phyloP scores from a whole-genome alignment of 805 yeast species.

The Priceomyces medius region DNA sequence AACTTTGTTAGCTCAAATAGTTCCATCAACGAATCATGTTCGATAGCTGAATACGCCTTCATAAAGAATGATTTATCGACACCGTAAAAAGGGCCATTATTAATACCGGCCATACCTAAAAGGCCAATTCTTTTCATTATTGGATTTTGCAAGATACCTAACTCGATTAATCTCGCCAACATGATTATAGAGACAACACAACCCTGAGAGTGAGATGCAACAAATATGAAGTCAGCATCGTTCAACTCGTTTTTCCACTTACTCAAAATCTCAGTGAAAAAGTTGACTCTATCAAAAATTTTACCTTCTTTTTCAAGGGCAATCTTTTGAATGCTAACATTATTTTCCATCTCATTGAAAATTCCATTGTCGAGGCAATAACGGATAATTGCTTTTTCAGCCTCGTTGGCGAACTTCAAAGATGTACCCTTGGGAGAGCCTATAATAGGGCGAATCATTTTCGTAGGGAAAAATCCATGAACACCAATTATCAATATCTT shows the following conservation, averaged over 20 bases:
- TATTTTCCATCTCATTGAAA: conserved; percentile 30
- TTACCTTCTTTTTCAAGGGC: conserved; percentile 95
- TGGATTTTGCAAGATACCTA: conserved; percentile 44
- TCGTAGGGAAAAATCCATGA: conserved; percentile 94
- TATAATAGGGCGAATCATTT: conserved; percentile 76
- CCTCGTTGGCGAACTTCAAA: conserved; percentile 83
- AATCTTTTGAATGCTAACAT: conserved; percentile 70
- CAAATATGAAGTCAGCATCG: conserved; percentile 79
- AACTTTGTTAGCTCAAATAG: conserved; percentile 84
- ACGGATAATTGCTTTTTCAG: conserved; percentile 69
- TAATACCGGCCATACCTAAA: conserved; percentile 93
- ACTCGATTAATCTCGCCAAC: conserved; percentile 67
- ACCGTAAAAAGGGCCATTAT: conserved; percentile 92
- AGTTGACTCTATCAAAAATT: conserved; percentile 80
- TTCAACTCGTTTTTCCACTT: conserved; percentile 62
- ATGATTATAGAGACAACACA: conserved; percentile 85
- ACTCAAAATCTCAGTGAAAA: conserved; percentile 67
- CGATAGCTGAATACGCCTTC: conserved; percentile 87
- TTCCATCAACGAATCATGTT: conserved; percentile 81
- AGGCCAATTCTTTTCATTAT: conserved; percentile 57
- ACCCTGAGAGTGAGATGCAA: conserved; percentile 96
- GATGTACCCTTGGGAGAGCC: conserved; percentile 99
- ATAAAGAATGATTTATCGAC: conserved; percentile 80
- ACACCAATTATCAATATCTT: conserved; percentile 85
- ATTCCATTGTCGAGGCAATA: conserved; percentile 52